These are phyloP conservation scores for Starmera dryadoides DNA, from an alignment of 805 yeast species.

Conservation along the genomic window DNA sequence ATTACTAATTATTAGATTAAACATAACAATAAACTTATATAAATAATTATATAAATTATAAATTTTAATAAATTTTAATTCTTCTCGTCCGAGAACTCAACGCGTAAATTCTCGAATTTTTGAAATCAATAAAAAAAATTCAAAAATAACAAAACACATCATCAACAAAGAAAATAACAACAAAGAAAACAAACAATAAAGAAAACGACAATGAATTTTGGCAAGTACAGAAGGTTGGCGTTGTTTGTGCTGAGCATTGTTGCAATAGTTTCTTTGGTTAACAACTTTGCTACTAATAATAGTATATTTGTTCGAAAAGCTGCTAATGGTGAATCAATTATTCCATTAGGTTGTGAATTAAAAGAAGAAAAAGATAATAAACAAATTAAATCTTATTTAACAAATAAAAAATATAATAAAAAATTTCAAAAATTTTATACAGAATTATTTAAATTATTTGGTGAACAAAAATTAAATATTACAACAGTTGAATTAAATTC, in stretches of 20 bases:
- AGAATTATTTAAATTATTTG: constrained; percentile 7
- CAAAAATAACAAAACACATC: too few relatives aligned
- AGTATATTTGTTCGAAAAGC: neutral
- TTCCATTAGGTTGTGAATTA: neutral
- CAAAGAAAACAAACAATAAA: neutral
- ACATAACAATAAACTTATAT: too few relatives aligned
- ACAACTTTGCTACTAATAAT: neutral
- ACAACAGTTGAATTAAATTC: constrained; percentile 3
- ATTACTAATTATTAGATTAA: too few relatives aligned
- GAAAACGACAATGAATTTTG: neutral
- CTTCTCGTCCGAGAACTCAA: too few relatives aligned
- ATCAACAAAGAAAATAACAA: too few relatives aligned
- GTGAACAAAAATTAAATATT: constrained; percentile 2
- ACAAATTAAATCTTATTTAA: neutral
- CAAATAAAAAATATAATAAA: neutral
- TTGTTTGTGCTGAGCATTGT: neutral
- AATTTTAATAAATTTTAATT: too few relatives aligned
- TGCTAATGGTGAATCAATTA: neutral
- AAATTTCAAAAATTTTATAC: constrained; percentile 11
- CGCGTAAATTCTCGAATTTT: too few relatives aligned
- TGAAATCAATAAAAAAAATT: too few relatives aligned
- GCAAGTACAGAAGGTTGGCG: neutral
- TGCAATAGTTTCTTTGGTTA: neutral
- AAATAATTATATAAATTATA: too few relatives aligned
- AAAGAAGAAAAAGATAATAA: neutral